Base-by-base conservation (phyloP, 2,329 filamentous ascomycete genomes). In the Scopulariopsis brevicaulis region DNA sequence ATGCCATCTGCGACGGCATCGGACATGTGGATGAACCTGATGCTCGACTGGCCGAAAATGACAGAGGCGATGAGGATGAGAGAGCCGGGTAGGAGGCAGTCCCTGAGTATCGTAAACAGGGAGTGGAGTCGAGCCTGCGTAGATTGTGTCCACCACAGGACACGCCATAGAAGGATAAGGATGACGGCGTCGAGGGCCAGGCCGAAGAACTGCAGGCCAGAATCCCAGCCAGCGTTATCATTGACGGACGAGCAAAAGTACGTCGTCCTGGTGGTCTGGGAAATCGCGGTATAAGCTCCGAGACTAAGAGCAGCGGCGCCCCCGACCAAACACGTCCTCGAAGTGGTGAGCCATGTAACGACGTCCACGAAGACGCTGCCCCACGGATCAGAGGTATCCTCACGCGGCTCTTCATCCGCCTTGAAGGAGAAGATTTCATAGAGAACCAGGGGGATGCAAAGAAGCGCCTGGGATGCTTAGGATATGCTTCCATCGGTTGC, bases 61-160 rank as follows among this genome's bases (percentile, higher is more conserved):
- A 68, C 66, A 3, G 65, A 65, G 1, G 65, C 62, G 18, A 73
- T 48, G 66, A 72, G 74, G 25, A 77, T 50, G 46, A 50, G 46
- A 22, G 20, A 50, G 46, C 22, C 24, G n/a, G n/a, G 18, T 22
- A 20, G 12, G 4, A 50, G 46, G 20, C 20, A 24, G 46, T 50
- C 60, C 1, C 74, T 59, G 5, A 81, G 63, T 2, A 80, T 70
- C 2, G 67, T 66, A 6, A 74, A 72, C 10, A 82, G 64, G 1
- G 71, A 74, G 11, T 70, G 72, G n/a, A 82, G 65, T 3, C 77
- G 73, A 35, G 68, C 65, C 60, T 73, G 77, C 6, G 75, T 74
- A 0, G 76, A 79, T 48, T 75, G 72, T 1, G 75, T 69, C 77
- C 79, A 81, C 14, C 74, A 73, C 5, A 83, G 65, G 4, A 80